Base-by-base conservation (phyloP, 1,284 basidiomycete species). In the Tilletiopsis washingtonensis region DNA sequence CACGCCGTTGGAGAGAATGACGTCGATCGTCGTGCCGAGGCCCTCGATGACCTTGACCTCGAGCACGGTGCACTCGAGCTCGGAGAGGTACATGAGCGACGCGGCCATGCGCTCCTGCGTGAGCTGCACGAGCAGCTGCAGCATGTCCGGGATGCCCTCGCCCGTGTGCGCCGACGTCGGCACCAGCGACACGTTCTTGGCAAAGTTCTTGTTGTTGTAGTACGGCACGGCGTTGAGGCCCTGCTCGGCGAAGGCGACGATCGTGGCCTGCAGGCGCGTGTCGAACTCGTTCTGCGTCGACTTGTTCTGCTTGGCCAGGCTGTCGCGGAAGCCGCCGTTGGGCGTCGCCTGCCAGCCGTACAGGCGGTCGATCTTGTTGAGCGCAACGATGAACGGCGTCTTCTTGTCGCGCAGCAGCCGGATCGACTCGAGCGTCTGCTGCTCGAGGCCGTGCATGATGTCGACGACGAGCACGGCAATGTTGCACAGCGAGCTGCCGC, bases 21-120 rank as follows among this genome's bases (percentile, higher is more conserved):
- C 91, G 77, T 98, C 94, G 67, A 98, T 91, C 1, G 94, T 98
- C 36, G 93, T 98, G 42, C 94, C 94, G 45, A 98, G 79, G 73
- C 94, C 94, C 76, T 99, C 94, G 66, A 98, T 85, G 58, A 97
- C 88, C 80, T 99, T 99, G 74, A 98, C 94, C 76, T 98, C 94
- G 49, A 99, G 81, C 20, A 99, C 91, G n/a, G 94, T 99, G 75
- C 91, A 97, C 77, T 97, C 91, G 49, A 98, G 80, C 75, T 97
- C 91, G 25, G 91, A 90, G 51, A 98, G 81, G 77, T 97, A 99
- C 94, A 98, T 99, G 61, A 99, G 80, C 45, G 85, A 81, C 73
- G 93, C 88, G 73, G 86, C 91, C 93, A 99, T 97, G 55, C 94
- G 83, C 75, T 93, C 88, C 75, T 99, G 94, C 6, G 94, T 98